Percentiles rank a stretch among this genome's conserved stretches.
phyloP scores from a whole-genome alignment of 129 eudicot genomes.

The Heracleum sosnowskyi region DNA sequence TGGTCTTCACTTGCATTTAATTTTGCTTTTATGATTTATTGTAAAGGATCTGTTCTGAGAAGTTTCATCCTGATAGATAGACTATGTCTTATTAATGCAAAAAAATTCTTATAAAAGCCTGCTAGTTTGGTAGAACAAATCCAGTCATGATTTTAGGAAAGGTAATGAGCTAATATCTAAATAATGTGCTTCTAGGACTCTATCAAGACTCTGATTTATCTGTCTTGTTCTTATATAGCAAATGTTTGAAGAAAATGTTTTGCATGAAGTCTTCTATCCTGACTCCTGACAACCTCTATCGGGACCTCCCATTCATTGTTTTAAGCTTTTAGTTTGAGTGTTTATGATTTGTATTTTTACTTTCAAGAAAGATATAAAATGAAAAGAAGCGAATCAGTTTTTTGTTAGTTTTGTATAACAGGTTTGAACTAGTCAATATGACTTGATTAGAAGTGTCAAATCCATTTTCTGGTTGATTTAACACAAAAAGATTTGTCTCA shows the following conservation, averaged over 20 bases:
- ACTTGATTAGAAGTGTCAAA: not conserved
- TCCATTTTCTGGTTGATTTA: not conserved
- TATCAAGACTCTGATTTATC: not conserved
- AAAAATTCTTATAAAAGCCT: too few species aligned
- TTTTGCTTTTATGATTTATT: too few species aligned
- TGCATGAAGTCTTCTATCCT: not conserved
- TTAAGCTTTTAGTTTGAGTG: too few species aligned
- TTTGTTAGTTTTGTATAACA: too few species aligned
- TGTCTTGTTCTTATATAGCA: not conserved
- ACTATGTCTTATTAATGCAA: too few species aligned
- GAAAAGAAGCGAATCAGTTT: not conserved
- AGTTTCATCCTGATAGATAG: too few species aligned
- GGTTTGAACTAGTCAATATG: not conserved
- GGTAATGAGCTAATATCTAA: too few species aligned
- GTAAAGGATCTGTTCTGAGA: too few species aligned
- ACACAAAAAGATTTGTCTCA: slow-evolving; percentile 10
- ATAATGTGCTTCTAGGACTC: not conserved
- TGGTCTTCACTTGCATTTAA: too few species aligned
- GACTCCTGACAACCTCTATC: not conserved
- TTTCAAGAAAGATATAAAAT: not conserved
- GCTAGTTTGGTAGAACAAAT: too few species aligned
- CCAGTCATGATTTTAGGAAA: too few species aligned
- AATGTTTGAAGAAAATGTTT: not conserved
- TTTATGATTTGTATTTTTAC: not conserved
- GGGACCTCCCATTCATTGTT: too few species aligned